Evolutionary conservation across 192 early-diverging fungal species (phyloP).

Genomic region (Gonapodya sp.): DNA sequence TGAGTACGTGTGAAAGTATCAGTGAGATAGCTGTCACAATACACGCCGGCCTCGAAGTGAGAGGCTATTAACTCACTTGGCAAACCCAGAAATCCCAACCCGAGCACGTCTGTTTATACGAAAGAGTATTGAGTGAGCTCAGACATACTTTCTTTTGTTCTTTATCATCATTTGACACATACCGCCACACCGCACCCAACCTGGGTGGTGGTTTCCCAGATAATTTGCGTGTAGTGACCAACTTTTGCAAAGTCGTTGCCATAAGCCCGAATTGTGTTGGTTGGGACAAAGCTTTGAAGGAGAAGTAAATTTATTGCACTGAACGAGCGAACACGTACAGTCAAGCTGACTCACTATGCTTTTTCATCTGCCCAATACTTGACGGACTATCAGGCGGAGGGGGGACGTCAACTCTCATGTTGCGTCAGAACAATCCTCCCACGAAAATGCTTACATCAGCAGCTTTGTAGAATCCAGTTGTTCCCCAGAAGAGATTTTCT

Average conservation of each 20-base stretch:
- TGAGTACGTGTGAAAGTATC: not conserved
- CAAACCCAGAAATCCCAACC: not conserved
- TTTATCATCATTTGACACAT: too few relatives aligned
- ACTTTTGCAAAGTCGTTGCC: not conserved
- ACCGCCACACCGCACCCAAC: not conserved
- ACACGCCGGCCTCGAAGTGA: not conserved
- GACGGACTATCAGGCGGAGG: too few relatives aligned
- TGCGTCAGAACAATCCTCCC: too few relatives aligned
- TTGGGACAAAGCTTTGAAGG: not conserved
- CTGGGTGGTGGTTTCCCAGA: not conserved
- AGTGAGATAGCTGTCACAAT: not conserved
- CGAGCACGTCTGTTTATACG: not conserved
- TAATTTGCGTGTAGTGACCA: not conserved
- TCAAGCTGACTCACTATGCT: not conserved
- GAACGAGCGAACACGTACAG: too few relatives aligned
- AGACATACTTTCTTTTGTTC: too few relatives aligned
- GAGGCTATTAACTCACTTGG: not conserved
- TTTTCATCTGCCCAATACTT: not conserved
- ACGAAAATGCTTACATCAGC: too few relatives aligned
- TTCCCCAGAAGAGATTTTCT: not conserved
- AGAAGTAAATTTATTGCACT: too few relatives aligned
- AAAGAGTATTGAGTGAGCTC: not conserved
- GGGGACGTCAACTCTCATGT: too few relatives aligned
- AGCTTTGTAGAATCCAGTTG: not conserved
- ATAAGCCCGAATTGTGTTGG: not conserved